Conservation (phyloP, 1,284 basidiomycete genomes). For the Puccinia polysora region DNA sequence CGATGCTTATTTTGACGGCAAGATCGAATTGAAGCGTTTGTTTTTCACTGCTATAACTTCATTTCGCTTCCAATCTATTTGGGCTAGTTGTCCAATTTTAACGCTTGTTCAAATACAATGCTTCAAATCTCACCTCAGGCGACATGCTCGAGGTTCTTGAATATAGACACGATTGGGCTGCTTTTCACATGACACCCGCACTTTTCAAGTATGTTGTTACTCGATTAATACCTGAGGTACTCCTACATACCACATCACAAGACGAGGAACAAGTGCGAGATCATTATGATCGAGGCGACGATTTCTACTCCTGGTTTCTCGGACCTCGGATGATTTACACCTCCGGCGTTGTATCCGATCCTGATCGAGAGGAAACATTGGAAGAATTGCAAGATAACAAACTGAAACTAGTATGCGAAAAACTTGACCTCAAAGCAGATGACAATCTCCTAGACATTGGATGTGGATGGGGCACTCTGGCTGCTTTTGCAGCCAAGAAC, state of each 20-base stretch:
- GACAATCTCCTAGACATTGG: conserved; percentile 88
- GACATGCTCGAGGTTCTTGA: conserved; percentile 91
- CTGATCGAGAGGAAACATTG: conserved; percentile 73
- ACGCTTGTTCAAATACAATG: neutral
- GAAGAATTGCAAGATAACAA: conserved; percentile 99
- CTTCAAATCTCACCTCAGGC: conserved; percentile 57
- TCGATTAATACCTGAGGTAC: conserved; percentile 82
- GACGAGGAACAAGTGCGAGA: conserved; percentile 94
- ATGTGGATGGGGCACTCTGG: conserved; percentile 96
- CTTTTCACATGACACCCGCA: conserved; percentile 73
- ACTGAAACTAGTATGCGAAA: conserved; percentile 86
- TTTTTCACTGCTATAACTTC: conserved; percentile 23
- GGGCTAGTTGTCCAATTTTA: neutral
- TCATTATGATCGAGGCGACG: conserved; percentile 92
- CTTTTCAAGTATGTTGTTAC: conserved; percentile 92
- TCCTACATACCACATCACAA: conserved; percentile 81
- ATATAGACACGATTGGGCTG: conserved; percentile 90
- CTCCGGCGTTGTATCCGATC: conserved; percentile 76
- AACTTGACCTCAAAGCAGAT: conserved; percentile 76
- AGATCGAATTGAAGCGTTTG: conserved; percentile 87
- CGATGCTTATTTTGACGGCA: conserved; percentile 94
- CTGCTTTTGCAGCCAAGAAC: conserved; percentile 93
- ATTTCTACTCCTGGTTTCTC: conserved; percentile 92
- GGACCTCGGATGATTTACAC: conserved; percentile 98
- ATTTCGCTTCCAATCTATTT: neutral